Percentiles rank a stretch among this genome's conserved stretches.
phyloP scores from a whole-genome alignment of 208 protist species.

The Leishmania tropica region DNA sequence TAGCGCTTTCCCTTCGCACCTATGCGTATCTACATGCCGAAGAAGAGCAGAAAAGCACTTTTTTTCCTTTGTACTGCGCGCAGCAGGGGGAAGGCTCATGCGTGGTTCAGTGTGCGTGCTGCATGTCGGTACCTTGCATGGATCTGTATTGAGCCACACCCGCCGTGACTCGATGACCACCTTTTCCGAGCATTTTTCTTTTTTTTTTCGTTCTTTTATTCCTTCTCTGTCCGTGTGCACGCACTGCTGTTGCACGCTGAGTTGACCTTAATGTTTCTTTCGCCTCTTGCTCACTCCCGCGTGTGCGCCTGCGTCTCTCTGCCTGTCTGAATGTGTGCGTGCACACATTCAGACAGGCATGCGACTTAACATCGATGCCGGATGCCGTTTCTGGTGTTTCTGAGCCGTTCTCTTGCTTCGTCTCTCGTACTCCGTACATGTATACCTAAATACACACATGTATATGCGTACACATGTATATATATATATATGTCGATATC shows the following conservation, averaged over 20 bases:
- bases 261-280: not conserved
- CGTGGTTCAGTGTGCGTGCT: not conserved
- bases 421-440: not conserved
- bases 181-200: not conserved
- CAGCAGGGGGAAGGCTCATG: not conserved
- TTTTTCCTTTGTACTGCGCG: not conserved
- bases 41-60: not conserved
- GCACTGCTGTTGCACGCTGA: not conserved
- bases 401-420: too few relatives aligned
- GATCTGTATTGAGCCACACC: not conserved
- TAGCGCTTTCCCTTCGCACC: not conserved
- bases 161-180: not conserved
- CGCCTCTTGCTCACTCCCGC: not conserved
- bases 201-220: too few relatives aligned
- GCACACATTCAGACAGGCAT: not conserved
- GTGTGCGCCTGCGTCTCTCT: not conserved
- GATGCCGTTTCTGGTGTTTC: not conserved
- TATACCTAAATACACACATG: not conserved
- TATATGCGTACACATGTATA: not conserved
- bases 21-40: not conserved
- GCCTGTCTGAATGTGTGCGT: not conserved
- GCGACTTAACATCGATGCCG: not conserved
- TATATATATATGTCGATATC: not conserved
- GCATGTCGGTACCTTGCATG: not conserved
- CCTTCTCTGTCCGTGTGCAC: not conserved